Percentiles rank a stretch among this genome's conserved stretches.
Conservation (phyloP, 306 rosid genomes). For the Corylus americana region DNA sequence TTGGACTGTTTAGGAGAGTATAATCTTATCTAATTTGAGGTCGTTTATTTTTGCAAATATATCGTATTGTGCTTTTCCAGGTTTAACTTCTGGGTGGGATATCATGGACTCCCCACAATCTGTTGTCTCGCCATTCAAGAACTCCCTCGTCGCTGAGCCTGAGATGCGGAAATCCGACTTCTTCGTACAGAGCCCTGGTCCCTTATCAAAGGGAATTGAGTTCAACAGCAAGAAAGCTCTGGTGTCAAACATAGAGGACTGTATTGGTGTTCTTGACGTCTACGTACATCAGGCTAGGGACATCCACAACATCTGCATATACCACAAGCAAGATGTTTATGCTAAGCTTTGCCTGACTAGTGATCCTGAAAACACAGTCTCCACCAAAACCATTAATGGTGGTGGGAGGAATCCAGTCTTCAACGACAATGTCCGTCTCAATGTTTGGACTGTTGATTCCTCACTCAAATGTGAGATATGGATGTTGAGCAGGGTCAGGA, state of each 20-base stretch:
- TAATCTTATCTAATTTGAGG: conserved; percentile 1
- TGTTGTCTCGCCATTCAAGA: conserved; percentile 73
- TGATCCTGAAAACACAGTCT: conserved; percentile 59
- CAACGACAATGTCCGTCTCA: conserved; percentile 63
- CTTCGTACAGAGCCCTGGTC: conserved; percentile 11
- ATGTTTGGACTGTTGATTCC: conserved; percentile 55
- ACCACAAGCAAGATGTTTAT: conserved; percentile 98
- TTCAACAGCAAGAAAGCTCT: conserved; percentile 46
- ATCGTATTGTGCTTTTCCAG: conserved; percentile 37
- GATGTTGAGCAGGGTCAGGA: conserved; percentile 95
- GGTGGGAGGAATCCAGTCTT: conserved; percentile 96
- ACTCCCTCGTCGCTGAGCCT: conserved; percentile 35
- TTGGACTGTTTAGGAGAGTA: background rate
- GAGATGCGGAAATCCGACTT: conserved; percentile 48
- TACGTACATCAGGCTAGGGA: conserved; percentile 85
- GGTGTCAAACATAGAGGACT: conserved; percentile 35
- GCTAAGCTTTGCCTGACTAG: conserved; percentile 74
- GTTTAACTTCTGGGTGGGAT: conserved; percentile 25
- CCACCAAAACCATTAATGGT: conserved; percentile 87
- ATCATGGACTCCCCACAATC: conserved; percentile 96
- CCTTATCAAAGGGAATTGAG: conserved; percentile 51
- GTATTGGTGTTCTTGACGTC: conserved; percentile 69
- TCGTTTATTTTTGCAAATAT: conserved; percentile 20
- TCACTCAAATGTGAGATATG: conserved; percentile 88
- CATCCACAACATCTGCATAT: conserved; percentile 92